A percentile compares a stretch with the other conserved stretches of the same genome.
Evolutionary conservation across 257 asterid genomes (phyloP).

Genomic region (Misopates orontium): DNA sequence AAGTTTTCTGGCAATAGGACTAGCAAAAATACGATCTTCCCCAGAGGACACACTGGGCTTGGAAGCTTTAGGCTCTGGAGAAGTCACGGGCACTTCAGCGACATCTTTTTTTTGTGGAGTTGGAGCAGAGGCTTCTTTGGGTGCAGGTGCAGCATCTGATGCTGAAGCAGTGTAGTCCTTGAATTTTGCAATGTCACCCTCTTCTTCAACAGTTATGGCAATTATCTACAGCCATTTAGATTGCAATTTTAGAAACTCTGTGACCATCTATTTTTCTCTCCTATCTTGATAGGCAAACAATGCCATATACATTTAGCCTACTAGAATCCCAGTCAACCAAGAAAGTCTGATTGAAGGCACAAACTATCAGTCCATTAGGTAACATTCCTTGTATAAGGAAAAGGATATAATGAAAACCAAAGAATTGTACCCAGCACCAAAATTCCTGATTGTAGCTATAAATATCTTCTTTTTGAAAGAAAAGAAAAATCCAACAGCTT

Average conservation of each 20-base stretch:
- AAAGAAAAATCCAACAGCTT: conserved; percentile 6
- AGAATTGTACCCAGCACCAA: conserved; percentile 7
- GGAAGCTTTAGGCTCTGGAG: conserved; percentile 66
- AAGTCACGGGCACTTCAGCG: conserved; percentile 47
- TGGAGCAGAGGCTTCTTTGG: conserved; percentile 62
- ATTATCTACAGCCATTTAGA: conserved; percentile 48
- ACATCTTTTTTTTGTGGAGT: conserved; percentile 68
- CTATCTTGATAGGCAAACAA: conserved; percentile 4
- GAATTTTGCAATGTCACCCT: conserved; percentile 70
- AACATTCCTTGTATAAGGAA: conserved; percentile 2
- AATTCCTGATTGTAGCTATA: conserved; percentile 3
- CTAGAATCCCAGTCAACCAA: conserved; percentile 1
- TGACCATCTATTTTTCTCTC: not conserved
- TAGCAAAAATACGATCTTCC: conserved; percentile 81
- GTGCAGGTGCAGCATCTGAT: conserved; percentile 62
- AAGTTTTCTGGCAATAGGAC: conserved; percentile 89
- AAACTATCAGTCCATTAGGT: conserved; percentile 11
- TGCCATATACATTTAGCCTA: conserved; percentile 4
- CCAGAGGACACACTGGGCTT: conserved; percentile 54
- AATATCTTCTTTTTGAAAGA: conserved; percentile 8
- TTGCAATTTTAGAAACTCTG: not conserved
- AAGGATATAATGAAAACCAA: conserved; percentile 7
- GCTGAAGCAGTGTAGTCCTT: conserved; percentile 71
- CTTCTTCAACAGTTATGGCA: conserved; percentile 91
- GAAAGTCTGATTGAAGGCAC: conserved; percentile 11